A percentile compares a stretch with the other conserved stretches of the same genome.
Conservation (phyloP, 1,284 basidiomycete genomes). For the Meira nashicola region DNA sequence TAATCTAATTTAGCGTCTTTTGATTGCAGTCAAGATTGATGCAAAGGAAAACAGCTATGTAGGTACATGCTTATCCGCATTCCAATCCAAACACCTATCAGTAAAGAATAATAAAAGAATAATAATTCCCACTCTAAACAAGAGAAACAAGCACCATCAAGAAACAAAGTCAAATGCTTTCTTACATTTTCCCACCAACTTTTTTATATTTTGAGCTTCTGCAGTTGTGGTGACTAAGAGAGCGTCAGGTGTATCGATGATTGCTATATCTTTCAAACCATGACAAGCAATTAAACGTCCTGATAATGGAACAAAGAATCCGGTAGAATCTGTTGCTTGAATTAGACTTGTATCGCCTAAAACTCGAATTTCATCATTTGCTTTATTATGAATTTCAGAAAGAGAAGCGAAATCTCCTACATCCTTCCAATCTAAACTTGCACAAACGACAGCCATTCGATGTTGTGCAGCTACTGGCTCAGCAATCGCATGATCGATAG, state of each 20-base stretch:
- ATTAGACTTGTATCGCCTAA: neutral
- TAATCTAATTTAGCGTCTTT: too few species aligned
- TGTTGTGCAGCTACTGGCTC: conserved; percentile 4
- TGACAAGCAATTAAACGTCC: conserved; percentile 47
- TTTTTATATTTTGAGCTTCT: conserved; percentile 48
- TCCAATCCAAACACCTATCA: too few species aligned
- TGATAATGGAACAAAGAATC: conserved; percentile 25
- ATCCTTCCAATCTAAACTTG: conserved; percentile 9
- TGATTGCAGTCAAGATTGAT: too few species aligned
- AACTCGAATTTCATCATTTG: neutral
- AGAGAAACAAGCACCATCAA: too few species aligned
- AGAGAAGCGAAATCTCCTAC: conserved; percentile 6
- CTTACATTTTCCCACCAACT: conserved; percentile 45
- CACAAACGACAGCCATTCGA: conserved; percentile 2
- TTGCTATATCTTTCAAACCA: conserved; percentile 49
- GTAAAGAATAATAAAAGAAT: too few species aligned
- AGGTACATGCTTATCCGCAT: too few species aligned
- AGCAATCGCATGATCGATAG: conserved; percentile 13
- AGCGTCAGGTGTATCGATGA: conserved; percentile 49
- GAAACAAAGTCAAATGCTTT: conserved; percentile 10
- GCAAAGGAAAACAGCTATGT: too few species aligned
- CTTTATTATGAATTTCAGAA: neutral
- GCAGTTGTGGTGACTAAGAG: conserved; percentile 46
- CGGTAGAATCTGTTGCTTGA: neutral
- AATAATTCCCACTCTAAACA: too few species aligned